phyloP scores from a whole-genome alignment of 1,284 basidiomycete genomes.

The Malassezia sympodialis region DNA sequence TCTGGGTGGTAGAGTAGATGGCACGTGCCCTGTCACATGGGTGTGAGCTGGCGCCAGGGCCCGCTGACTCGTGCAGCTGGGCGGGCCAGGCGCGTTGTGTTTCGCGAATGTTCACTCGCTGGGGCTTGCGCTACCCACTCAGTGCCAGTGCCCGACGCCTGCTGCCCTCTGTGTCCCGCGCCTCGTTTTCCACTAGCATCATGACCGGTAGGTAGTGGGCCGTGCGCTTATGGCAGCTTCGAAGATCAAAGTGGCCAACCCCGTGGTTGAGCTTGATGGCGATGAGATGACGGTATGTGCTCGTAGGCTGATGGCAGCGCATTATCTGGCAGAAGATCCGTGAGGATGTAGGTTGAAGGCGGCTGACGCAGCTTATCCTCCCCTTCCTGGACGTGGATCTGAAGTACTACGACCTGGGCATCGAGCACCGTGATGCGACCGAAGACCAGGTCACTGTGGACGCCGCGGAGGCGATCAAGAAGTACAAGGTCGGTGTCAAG shows the following conservation, averaged over 20 bases:
- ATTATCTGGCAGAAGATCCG: slow-evolving; percentile 91
- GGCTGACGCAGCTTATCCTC: slow-evolving; percentile 64
- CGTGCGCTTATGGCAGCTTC: neutral
- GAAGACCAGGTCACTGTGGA: slow-evolving; percentile 88
- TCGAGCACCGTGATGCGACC: slow-evolving; percentile 83
- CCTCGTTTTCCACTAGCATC: neutral
- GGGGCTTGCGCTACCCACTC: slow-evolving; percentile 1
- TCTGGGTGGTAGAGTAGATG: slow-evolving; percentile 21
- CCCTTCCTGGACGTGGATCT: slow-evolving; percentile 90
- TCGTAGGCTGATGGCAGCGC: slow-evolving; percentile 15
- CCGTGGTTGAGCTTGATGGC: slow-evolving; percentile 73
- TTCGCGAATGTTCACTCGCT: slow-evolving; percentile 1
- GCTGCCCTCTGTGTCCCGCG: neutral
- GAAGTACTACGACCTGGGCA: slow-evolving; percentile 94
- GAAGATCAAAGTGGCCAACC: slow-evolving; percentile 71
- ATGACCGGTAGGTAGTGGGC: neutral
- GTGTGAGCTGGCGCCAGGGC: neutral
- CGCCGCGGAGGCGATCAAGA: slow-evolving; percentile 65
- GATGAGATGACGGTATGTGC: slow-evolving; percentile 43
- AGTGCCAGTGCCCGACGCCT: neutral
- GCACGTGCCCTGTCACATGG: neutral
- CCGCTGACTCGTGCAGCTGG: neutral
- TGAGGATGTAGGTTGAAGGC: slow-evolving; percentile 61
- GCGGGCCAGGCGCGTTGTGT: neutral
- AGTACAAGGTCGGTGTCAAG: slow-evolving; percentile 49